phyloP scores from a whole-genome alignment of 495 filamentous ascomycete genomes.

The Daldinia caldariorum region DNA sequence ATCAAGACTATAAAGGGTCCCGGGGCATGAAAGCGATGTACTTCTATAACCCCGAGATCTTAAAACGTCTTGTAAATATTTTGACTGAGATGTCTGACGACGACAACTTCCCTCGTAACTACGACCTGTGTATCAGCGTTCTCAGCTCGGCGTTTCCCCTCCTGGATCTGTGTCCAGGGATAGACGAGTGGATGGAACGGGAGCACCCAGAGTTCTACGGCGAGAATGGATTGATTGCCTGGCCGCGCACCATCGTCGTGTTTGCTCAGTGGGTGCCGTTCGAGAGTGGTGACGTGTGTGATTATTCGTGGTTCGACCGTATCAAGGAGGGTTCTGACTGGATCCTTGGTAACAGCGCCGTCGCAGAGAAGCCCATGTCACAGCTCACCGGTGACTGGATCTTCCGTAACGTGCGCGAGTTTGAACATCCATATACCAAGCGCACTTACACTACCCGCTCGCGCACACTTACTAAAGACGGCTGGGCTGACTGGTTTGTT shows the following conservation, averaged over 20 bases:
- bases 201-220: constrained; percentile 50
- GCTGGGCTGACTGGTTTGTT: constrained; percentile 51
- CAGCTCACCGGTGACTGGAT: constrained; percentile 52
- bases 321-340: constrained; percentile 47
- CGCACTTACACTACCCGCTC: constrained; percentile 51
- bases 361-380: constrained; percentile 51
- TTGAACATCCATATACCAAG: constrained; percentile 55
- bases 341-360: constrained; percentile 35
- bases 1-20: constrained; percentile 51
- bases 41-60: constrained; percentile 46
- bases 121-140: constrained; percentile 54
- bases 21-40: constrained; percentile 49
- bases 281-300: constrained; percentile 44
- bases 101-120: constrained; percentile 54
- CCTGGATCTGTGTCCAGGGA: constrained; percentile 45
- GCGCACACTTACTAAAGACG: constrained; percentile 47
- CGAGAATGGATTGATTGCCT: constrained; percentile 44
- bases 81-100: constrained; percentile 55
- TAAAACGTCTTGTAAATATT: constrained; percentile 49
- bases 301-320: constrained; percentile 51
- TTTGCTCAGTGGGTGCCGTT: constrained; percentile 58
- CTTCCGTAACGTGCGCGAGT: constrained; percentile 51
- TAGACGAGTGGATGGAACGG: constrained; percentile 47
- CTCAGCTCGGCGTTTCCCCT: constrained; percentile 51
- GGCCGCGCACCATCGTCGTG: constrained; percentile 51